These are phyloP conservation scores for Neurospora sp. DNA, from an alignment of 495 filamentous ascomycete genomes.

Conservation along the genomic window DNA sequence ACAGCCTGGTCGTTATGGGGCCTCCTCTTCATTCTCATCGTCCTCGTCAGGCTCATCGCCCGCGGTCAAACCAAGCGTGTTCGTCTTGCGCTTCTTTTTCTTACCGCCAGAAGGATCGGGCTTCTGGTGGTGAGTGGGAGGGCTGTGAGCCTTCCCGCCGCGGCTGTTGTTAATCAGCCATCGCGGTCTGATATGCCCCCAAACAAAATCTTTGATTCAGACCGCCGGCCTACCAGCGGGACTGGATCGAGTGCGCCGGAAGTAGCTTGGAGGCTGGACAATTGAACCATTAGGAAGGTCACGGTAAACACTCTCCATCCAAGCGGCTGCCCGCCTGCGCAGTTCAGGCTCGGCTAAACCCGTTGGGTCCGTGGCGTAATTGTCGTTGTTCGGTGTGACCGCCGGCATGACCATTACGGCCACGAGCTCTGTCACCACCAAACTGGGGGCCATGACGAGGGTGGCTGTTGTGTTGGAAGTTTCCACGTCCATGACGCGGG, in stretches of 20 bases:
- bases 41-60: conserved; percentile 62
- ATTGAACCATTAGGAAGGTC: too few species aligned
- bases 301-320: too few species aligned
- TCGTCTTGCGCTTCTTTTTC: conserved; percentile 71
- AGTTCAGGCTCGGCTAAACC: too few species aligned
- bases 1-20: too few species aligned
- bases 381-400: background rate
- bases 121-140: conserved; percentile 47
- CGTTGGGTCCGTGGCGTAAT: too few species aligned
- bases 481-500: conserved; percentile 22
- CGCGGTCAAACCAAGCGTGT: conserved; percentile 72
- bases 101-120: conserved; percentile 50
- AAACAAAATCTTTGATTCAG: too few species aligned
- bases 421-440: conserved; percentile 35
- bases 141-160: conserved; percentile 17
- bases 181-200: too few species aligned
- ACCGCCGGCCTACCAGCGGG: too few species aligned
- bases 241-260: too few species aligned
- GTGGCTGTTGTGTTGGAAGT: conserved; percentile 16
- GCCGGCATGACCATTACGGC: conserved; percentile 17
- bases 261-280: too few species aligned
- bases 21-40: conserved; percentile 56
- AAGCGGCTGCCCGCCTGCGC: too few species aligned
- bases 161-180: conserved; percentile 8
- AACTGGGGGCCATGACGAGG: conserved; percentile 21